phyloP scores from a whole-genome alignment of 2,329 filamentous ascomycete species.

The Fusarium sp. region DNA sequence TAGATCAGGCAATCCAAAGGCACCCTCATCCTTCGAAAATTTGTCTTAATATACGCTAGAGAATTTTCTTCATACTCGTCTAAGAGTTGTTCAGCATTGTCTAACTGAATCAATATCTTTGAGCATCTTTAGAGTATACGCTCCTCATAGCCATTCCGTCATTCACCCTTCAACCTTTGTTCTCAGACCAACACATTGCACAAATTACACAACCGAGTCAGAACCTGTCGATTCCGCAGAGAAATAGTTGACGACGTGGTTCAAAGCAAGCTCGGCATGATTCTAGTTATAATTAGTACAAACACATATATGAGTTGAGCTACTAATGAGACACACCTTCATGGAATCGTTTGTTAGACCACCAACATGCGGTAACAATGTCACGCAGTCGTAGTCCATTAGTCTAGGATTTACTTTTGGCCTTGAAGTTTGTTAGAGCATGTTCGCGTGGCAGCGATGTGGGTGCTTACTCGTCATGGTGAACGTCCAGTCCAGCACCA shows the following conservation, averaged over 20 bases:
- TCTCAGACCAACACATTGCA: background rate
- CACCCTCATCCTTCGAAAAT: background rate
- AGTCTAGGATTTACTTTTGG: background rate
- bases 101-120: background rate
- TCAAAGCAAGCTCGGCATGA: background rate
- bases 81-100: background rate
- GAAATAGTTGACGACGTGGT: background rate
- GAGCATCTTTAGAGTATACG: background rate
- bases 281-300: background rate
- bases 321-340: background rate
- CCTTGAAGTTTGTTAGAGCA: background rate
- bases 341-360: background rate
- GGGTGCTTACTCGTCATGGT: background rate
- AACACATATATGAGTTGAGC: background rate
- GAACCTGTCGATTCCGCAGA: background rate
- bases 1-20: background rate
- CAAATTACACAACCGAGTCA: background rate
- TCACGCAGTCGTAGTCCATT: background rate
- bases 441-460: accelerated
- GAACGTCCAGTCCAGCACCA: background rate
- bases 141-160: background rate
- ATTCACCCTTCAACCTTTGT: background rate
- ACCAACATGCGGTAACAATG: background rate
- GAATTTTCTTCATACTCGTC: background rate
- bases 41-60: background rate